phyloP scores from a whole-genome alignment of 1,284 basidiomycete species.

The Mycena sp. region DNA sequence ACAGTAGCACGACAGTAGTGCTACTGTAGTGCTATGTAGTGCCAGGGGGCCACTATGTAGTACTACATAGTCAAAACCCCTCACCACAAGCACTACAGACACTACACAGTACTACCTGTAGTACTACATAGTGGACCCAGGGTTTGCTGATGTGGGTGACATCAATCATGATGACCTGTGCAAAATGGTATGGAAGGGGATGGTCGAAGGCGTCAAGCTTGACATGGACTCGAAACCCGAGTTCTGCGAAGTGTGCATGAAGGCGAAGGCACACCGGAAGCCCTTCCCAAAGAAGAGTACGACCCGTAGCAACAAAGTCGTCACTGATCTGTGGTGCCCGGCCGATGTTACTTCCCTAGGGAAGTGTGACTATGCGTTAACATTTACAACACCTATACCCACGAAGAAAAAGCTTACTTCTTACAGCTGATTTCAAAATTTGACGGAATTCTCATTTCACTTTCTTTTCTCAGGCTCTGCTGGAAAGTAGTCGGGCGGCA shows the following conservation, averaged over 20 bases:
- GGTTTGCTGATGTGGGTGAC: no score
- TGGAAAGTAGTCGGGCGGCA: no score
- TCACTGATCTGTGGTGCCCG: slow-evolving; percentile 6
- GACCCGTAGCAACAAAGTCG: background rate
- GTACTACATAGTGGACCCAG: no score
- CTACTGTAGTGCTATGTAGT: no score
- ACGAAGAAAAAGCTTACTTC: slow-evolving; percentile 15
- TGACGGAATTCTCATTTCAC: no score
- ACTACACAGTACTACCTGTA: no score
- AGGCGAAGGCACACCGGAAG: background rate
- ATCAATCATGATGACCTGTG: background rate
- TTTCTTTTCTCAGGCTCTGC: no score
- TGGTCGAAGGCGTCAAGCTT: slow-evolving; percentile 10
- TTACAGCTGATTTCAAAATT: no score
- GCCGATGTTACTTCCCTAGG: background rate
- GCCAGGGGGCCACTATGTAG: no score
- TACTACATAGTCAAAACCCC: no score
- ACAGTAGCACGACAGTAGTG: no score
- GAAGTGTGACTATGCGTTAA: background rate
- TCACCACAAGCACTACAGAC: no score
- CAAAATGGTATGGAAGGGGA: slow-evolving; percentile 12
- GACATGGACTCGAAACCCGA: background rate
- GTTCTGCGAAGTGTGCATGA: background rate
- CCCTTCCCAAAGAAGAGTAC: slow-evolving; percentile 4
- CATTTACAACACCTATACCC: slow-evolving; percentile 6